A percentile compares a stretch with the other conserved stretches of the same genome.
Evolutionary conservation across 129 eudicot species (phyloP).

Genomic region (Solidago caesia): DNA sequence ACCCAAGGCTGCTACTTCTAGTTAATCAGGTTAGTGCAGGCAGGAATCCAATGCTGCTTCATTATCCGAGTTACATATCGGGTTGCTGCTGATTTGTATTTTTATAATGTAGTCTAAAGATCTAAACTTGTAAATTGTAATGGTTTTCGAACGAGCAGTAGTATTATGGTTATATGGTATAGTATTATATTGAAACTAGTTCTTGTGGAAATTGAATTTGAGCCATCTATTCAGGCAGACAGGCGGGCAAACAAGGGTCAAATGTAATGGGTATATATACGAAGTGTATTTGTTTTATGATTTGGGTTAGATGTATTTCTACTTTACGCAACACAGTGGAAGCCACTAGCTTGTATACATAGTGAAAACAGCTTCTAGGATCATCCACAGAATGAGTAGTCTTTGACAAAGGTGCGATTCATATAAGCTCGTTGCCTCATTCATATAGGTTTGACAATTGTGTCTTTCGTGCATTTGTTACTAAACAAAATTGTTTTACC

Average conservation of each 20-base stretch:
- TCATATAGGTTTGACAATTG: neutral
- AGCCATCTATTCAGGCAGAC: neutral
- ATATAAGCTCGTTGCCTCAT: neutral
- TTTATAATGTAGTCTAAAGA: slow-evolving; percentile 18
- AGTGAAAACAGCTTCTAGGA: too few relatives aligned
- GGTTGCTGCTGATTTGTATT: slow-evolving; percentile 19
- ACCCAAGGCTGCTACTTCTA: slow-evolving; percentile 19
- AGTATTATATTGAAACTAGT: neutral
- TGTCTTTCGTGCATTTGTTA: neutral
- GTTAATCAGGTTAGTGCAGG: slow-evolving; percentile 28
- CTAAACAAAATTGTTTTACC: neutral
- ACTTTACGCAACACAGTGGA: neutral
- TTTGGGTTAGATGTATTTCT: slow-evolving; percentile 10
- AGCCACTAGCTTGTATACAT: too few relatives aligned
- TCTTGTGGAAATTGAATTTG: slow-evolving; percentile 7
- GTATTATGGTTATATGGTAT: neutral
- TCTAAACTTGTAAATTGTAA: neutral
- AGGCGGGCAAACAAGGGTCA: neutral
- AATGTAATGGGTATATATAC: slow-evolving; percentile 3
- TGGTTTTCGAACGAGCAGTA: neutral
- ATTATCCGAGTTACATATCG: neutral
- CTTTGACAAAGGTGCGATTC: neutral
- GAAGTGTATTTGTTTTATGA: neutral
- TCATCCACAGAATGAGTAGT: neutral
- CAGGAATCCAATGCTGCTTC: neutral